These are phyloP conservation scores for Eucalyptus grandis DNA, from an alignment of 345 rosid genomes.

Conservation along the genomic window DNA sequence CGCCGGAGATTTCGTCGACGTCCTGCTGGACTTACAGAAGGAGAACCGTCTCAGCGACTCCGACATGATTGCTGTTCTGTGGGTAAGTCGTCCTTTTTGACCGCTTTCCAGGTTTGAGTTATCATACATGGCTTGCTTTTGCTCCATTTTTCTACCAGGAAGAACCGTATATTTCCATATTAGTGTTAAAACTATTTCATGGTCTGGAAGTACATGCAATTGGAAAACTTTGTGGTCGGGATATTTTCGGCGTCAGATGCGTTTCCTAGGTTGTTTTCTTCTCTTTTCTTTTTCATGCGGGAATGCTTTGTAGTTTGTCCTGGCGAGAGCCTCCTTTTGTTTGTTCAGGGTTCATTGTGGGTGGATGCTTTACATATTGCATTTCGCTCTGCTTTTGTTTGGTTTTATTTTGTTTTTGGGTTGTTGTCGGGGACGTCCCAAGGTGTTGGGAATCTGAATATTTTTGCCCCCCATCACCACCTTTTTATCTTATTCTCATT, in stretches of 20 bases:
- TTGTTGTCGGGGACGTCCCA: background rate
- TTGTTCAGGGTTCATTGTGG: background rate
- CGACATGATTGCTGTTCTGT: slow-evolving; percentile 77
- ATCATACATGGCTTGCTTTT: background rate
- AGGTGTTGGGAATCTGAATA: slow-evolving; percentile 8
- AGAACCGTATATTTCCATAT: background rate
- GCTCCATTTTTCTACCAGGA: background rate
- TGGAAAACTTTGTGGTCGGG: background rate
- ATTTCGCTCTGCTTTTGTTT: background rate
- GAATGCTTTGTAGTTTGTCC: background rate
- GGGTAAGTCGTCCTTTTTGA: slow-evolving; percentile 27
- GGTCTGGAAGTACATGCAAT: background rate
- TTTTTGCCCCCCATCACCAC: background rate
- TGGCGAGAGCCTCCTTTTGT: background rate
- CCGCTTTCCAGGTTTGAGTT: background rate
- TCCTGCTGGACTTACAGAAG: slow-evolving; percentile 54
- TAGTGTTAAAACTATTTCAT: background rate
- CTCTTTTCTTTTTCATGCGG: background rate
- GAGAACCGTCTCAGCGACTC: slow-evolving; percentile 43
- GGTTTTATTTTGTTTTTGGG: too few relatives aligned
- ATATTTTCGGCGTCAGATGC: background rate
- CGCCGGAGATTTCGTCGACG: slow-evolving; percentile 58
- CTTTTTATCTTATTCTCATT: background rate
- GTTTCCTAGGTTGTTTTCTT: background rate
- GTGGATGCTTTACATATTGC: background rate